These are phyloP conservation scores for Lactarius trivialis DNA, from an alignment of 768 basidiomycete species.

Conservation along the genomic window DNA sequence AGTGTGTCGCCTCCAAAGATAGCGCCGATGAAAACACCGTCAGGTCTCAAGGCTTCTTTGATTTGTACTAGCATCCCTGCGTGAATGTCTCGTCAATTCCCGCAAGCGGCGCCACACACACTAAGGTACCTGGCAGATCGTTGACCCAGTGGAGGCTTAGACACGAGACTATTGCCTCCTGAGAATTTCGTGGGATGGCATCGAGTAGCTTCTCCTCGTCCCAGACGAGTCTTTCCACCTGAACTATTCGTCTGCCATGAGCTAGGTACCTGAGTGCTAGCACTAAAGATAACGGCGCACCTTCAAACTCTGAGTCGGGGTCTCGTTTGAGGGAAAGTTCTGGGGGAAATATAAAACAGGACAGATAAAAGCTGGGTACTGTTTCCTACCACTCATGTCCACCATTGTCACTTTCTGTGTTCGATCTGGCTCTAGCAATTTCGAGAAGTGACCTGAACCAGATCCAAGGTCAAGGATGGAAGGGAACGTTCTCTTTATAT, in stretches of 20 bases:
- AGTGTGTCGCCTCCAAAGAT: conserved; percentile 95
- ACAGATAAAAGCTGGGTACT: not conserved
- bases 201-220: conserved; percentile 81
- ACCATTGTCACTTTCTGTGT: conserved; percentile 74
- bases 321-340: conserved; percentile 72
- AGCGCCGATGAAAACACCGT: conserved; percentile 91
- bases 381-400: conserved; percentile 67
- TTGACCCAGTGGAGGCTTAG: conserved; percentile 96
- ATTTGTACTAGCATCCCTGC: conserved; percentile 83
- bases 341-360: conserved; percentile 30
- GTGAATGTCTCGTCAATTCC: not conserved
- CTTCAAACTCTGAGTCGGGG: conserved; percentile 70
- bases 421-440: conserved; percentile 62
- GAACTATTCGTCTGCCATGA: conserved; percentile 42
- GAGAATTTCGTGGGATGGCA: conserved; percentile 59
- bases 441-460: conserved; percentile 88
- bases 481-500: conserved; percentile 80
- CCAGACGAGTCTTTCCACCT: conserved; percentile 66
- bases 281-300: conserved; percentile 33
- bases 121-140: conserved; percentile 76
- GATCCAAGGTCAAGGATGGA: conserved; percentile 83
- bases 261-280: conserved; percentile 3
- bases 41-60: conserved; percentile 73
- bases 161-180: conserved; percentile 90
- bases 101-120: not conserved